A percentile compares a stretch with the other conserved stretches of the same genome.
Evolutionary conservation across 345 rosid species (phyloP).

Genomic region (Linum usitatissimum): DNA sequence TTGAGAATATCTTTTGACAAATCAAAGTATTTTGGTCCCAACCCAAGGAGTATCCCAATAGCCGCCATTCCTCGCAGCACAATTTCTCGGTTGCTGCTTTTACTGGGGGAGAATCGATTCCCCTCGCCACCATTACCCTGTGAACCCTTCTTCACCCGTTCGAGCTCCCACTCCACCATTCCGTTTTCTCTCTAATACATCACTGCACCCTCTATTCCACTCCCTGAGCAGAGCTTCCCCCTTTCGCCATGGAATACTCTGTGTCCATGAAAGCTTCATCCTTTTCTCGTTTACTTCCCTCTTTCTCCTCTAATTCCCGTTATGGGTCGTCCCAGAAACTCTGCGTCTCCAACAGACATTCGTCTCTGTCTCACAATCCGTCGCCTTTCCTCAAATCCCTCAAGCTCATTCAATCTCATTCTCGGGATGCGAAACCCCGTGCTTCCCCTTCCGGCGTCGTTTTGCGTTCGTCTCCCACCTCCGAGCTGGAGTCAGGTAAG

Average conservation of each 20-base stretch:
- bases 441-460: constrained; percentile 35
- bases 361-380: constrained; percentile 14
- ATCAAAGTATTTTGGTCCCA: too few species aligned
- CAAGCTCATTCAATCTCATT: constrained; percentile 26
- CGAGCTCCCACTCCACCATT: too few species aligned
- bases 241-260: constrained; percentile 22
- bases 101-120: too few species aligned
- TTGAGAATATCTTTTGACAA: too few species aligned
- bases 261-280: constrained; percentile 20
- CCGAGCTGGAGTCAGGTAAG: constrained; percentile 35
- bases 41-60: too few species aligned
- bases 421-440: constrained; percentile 6
- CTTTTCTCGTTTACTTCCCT: constrained; percentile 15
- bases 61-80: too few species aligned
- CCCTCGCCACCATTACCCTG: too few species aligned
- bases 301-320: constrained; percentile 12
- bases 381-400: constrained; percentile 17
- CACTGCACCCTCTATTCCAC: too few species aligned
- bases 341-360: constrained; percentile 9
- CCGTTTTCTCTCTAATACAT: too few species aligned
- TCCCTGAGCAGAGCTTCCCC: not conserved
- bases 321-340: constrained; percentile 18
- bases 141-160: too few species aligned
- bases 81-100: too few species aligned
- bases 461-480: constrained; percentile 34